phyloP scores from a whole-genome alignment of 768 basidiomycete species.

The Coprinellus micaceus region DNA sequence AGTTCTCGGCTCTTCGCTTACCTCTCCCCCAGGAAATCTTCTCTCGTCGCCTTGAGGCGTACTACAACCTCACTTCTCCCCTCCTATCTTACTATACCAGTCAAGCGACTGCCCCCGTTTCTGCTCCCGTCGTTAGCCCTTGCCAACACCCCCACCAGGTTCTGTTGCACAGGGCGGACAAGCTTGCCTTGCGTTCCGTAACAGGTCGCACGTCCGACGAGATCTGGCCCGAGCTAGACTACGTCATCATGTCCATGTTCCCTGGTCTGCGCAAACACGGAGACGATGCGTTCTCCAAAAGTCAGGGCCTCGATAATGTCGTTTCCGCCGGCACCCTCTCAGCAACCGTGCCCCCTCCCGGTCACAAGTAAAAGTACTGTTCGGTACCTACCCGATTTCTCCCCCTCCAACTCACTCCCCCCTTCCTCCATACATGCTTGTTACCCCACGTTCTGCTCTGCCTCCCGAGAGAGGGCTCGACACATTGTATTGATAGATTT shows the following conservation, averaged over 20 bases:
- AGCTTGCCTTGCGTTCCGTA: constrained; percentile 55
- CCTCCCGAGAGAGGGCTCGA: neutral
- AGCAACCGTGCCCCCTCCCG: constrained; percentile 13
- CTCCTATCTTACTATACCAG: constrained; percentile 68
- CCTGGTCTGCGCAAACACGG: constrained; percentile 54
- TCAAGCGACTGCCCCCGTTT: constrained; percentile 24
- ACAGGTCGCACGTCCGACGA: constrained; percentile 78
- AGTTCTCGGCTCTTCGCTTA: neutral
- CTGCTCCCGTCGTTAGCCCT: constrained; percentile 23
- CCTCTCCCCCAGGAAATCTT: constrained; percentile 60
- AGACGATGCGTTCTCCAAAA: constrained; percentile 36
- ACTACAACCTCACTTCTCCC: constrained; percentile 78
- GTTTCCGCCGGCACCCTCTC: neutral
- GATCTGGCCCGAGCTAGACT: constrained; percentile 84
- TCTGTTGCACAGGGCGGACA: constrained; percentile 42
- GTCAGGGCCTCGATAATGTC: constrained; percentile 8
- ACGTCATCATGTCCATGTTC: constrained; percentile 46
- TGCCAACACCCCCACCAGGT: constrained; percentile 52
- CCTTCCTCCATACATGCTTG: no score
- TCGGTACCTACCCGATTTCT: neutral
- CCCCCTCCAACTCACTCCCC: no score
- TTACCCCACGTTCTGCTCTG: no score
- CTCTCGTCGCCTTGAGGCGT: constrained; percentile 67
- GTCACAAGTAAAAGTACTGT: constrained; percentile 8
- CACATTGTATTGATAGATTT: constrained; percentile 2